A percentile compares a stretch with the other conserved stretches of the same genome.
Evolutionary conservation across 2,329 filamentous ascomycete species (phyloP).

Genomic region (Fusarium odoratissimum): DNA sequence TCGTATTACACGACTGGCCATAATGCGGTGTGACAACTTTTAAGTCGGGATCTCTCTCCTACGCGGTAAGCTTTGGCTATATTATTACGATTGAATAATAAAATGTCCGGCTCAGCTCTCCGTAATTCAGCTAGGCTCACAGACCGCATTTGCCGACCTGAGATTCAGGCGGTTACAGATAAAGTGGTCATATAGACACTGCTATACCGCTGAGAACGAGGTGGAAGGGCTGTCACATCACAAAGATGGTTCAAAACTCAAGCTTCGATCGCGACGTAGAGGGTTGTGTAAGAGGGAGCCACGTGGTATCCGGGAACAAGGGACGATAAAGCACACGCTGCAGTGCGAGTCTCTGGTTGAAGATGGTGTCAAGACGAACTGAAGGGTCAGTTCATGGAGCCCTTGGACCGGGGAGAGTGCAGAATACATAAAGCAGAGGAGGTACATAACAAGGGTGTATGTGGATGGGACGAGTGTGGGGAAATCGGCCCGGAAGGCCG

Average conservation of each 20-base stretch:
- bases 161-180: constrained; percentile 23
- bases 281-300: constrained; percentile 6
- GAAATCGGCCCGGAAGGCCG: constrained; percentile 45
- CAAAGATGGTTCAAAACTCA: not conserved
- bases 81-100: constrained; percentile 2
- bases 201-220: constrained; percentile 5
- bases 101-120: constrained; percentile 21
- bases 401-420: constrained; percentile 11
- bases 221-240: constrained; percentile 3
- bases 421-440: not conserved
- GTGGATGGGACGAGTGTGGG: constrained; percentile 39
- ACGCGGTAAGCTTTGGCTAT: not conserved
- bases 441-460: constrained; percentile 11
- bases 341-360: not conserved
- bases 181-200: constrained; percentile 14
- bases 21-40: not conserved
- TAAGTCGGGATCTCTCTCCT: not conserved
- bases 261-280: constrained; percentile 3
- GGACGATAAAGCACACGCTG: constrained; percentile 16
- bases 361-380: constrained; percentile 14
- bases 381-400: constrained; percentile 21
- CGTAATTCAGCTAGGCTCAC: constrained; percentile 24
- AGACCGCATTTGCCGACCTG: constrained; percentile 24
- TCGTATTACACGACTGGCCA: not conserved
- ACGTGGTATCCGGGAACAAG: constrained; percentile 39